Evolutionary conservation across 2,329 filamentous ascomycete species (phyloP).

Genomic region (Paecilomyces fulvus): DNA sequence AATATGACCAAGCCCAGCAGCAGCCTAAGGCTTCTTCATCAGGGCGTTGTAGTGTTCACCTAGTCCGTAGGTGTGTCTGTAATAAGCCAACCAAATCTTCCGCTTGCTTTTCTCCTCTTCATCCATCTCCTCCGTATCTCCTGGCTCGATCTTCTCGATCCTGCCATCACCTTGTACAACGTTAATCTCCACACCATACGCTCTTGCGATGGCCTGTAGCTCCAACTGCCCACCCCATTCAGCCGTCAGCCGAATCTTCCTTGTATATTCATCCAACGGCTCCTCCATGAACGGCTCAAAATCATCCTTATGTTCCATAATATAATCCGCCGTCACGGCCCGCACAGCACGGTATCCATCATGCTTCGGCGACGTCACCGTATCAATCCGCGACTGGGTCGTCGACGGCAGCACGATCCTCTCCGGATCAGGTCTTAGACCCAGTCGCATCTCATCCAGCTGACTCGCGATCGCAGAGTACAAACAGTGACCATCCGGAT

Average conservation of each 20-base stretch:
- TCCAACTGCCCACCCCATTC: constrained; percentile 97
- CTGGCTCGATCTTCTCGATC: constrained; percentile 63
- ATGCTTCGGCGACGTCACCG: constrained; percentile 27
- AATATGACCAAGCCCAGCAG: not conserved
- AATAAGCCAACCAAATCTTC: constrained; percentile 87
- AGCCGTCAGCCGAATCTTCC: constrained; percentile 73
- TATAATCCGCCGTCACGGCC: constrained; percentile 66
- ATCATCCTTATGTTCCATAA: constrained; percentile 63
- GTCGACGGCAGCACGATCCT: constrained; percentile 23
- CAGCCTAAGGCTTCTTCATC: constrained; percentile 34
- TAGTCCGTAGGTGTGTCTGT: constrained; percentile 84
- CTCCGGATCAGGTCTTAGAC: constrained; percentile 28
- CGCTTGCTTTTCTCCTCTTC: constrained; percentile 41
- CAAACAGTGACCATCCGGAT: constrained; percentile 87
- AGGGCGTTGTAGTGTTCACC: constrained; percentile 98
- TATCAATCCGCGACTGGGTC: constrained; percentile 23
- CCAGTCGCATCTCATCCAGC: constrained; percentile 45
- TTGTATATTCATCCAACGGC: constrained; percentile 61
- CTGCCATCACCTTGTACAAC: constrained; percentile 76
- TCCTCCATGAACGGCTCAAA: constrained; percentile 85
- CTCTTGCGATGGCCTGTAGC: constrained; percentile 71
- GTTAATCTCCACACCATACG: constrained; percentile 70
- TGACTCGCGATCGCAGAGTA: constrained; percentile 90
- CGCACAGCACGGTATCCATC: constrained; percentile 60
- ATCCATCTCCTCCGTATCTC: constrained; percentile 29